Evolutionary conservation across 306 rosid genomes (phyloP), one percentile per base, ranked within the genome.

Genomic region (Potentilla sterilis): DNA sequence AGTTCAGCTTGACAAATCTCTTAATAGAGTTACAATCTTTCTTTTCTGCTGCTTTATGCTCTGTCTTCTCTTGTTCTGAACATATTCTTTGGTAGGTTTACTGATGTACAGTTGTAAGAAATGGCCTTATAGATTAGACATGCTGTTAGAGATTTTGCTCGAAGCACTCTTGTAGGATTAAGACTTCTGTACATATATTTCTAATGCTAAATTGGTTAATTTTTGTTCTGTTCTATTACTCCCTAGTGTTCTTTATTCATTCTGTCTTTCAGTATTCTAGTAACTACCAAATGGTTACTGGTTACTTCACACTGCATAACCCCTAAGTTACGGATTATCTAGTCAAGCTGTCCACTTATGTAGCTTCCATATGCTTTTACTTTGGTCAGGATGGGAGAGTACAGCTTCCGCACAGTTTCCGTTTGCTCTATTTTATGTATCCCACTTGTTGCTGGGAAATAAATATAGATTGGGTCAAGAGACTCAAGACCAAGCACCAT

Each of bases 31-130:
- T 18, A 88, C 93, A 22, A 67, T 90, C 69, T 94, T 94, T 67
- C 85, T 94, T 5, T 84, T 94, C 76, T 92, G 95, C 76, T 90
- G 95, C 79, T 67, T 92, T 58, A 79, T 90, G 35, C 77, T 90
- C 85, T 94, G 97, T 77, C 93, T 94, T 87, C 93, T 94, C 71
- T 80, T 90, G 76, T 94, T 94, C 73, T 94, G 88, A 92, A 70
- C 52, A 22, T 75, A 16, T 21, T 73, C 75, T 67, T 75, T 19
- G n/a, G 61, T 72, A 65, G 49, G 57, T 52, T 54, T 7, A 21
- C 61, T 67, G 65, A 28, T 87, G 77, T 85, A 78, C 78, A 87
- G 89, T 74, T 68, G 48, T 38, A 69, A 61, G 79, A 73, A 64
- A 24, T 65, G 28, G 41, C 15, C 63, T 68, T 71, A 46, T 71